These are phyloP conservation scores for Podosphaera fusca DNA, from an alignment of 2,329 filamentous ascomycete genomes.

Conservation along the genomic window DNA sequence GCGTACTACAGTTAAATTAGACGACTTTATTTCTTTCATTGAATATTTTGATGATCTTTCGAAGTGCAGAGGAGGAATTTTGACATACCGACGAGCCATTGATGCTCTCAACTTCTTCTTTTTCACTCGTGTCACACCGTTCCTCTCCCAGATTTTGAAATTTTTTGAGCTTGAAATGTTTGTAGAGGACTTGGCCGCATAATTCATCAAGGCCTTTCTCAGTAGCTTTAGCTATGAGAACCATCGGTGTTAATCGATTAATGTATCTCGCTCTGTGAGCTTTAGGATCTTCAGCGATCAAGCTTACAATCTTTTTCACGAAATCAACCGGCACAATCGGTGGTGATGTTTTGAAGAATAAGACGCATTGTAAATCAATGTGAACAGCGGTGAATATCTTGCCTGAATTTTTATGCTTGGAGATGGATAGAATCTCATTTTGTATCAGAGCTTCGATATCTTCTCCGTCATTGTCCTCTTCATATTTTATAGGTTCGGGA, in stretches of 20 bases:
- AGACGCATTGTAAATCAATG: slow-evolving; percentile 35
- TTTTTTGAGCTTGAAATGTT: slow-evolving; percentile 27
- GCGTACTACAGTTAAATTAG: slow-evolving; percentile 36
- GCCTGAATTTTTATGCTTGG: slow-evolving; percentile 17
- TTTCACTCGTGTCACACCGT: slow-evolving; percentile 5
- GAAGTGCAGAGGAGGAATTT: background rate
- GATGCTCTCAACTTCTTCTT: slow-evolving; percentile 2
- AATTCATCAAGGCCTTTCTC: slow-evolving; percentile 44
- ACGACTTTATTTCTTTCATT: background rate
- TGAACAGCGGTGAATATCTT: slow-evolving; percentile 29
- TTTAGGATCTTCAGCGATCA: slow-evolving; percentile 15
- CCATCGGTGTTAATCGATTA: slow-evolving; percentile 34
- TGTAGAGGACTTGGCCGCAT: slow-evolving; percentile 35
- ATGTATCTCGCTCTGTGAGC: slow-evolving; percentile 30
- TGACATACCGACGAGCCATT: background rate
- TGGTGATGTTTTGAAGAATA: slow-evolving; percentile 33
- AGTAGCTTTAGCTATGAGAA: slow-evolving; percentile 37
- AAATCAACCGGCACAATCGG: slow-evolving; percentile 33
- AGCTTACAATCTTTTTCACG: slow-evolving; percentile 24
- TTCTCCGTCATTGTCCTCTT: slow-evolving; percentile 16
- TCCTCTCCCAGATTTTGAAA: background rate
- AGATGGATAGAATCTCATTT: slow-evolving; percentile 45
- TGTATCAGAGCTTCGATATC: slow-evolving; percentile 52
- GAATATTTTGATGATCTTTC: too few species aligned
- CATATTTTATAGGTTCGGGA: slow-evolving; percentile 16